Evolutionary conservation across 2,329 filamentous ascomycete genomes (phyloP).

Genomic region (Xylariaceae sp.): DNA sequence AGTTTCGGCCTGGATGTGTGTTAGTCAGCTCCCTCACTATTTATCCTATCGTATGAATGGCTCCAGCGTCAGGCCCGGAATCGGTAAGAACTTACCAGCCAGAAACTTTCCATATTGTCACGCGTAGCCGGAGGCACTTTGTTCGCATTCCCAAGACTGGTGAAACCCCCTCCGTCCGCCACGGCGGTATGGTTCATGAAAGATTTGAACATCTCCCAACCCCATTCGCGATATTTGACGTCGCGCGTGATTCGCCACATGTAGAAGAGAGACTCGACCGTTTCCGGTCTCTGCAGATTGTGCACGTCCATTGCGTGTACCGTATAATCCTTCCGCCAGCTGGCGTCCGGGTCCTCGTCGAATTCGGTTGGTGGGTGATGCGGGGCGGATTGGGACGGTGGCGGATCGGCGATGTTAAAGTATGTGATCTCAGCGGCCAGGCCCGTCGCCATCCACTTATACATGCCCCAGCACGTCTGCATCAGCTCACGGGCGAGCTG

Average conservation of each 20-base stretch:
- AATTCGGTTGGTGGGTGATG: slow-evolving; percentile 51
- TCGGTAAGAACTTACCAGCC: slow-evolving; percentile 66
- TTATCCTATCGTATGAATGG: not conserved
- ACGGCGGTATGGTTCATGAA: slow-evolving; percentile 86
- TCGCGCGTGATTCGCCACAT: slow-evolving; percentile 99
- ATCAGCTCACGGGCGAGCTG: slow-evolving; percentile 83
- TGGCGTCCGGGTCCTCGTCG: slow-evolving; percentile 50
- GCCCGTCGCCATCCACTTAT: slow-evolving; percentile 83
- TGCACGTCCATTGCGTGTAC: slow-evolving; percentile 83
- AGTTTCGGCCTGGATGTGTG: slow-evolving; percentile 71
- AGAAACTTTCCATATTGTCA: slow-evolving; percentile 99
- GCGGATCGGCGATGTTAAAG: slow-evolving; percentile 73
- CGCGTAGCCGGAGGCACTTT: slow-evolving; percentile 63
- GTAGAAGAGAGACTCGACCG: slow-evolving; percentile 93
- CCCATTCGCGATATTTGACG: slow-evolving; percentile 86
- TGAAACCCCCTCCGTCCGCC: slow-evolving; percentile 75
- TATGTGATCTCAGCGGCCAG: slow-evolving; percentile 94
- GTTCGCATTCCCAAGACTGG: slow-evolving; percentile 74
- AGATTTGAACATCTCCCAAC: slow-evolving; percentile 96
- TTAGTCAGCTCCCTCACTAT: slow-evolving; percentile 5
- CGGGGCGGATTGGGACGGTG: slow-evolving; percentile 57
- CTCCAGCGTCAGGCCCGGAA: no score
- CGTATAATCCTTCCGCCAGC: slow-evolving; percentile 75
- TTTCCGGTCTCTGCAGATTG: slow-evolving; percentile 94
- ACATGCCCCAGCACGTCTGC: slow-evolving; percentile 98